Percentiles rank a stretch among this genome's conserved stretches.
Evolutionary conservation across 257 asterid species (phyloP).

Genomic region (Verbena officinalis): DNA sequence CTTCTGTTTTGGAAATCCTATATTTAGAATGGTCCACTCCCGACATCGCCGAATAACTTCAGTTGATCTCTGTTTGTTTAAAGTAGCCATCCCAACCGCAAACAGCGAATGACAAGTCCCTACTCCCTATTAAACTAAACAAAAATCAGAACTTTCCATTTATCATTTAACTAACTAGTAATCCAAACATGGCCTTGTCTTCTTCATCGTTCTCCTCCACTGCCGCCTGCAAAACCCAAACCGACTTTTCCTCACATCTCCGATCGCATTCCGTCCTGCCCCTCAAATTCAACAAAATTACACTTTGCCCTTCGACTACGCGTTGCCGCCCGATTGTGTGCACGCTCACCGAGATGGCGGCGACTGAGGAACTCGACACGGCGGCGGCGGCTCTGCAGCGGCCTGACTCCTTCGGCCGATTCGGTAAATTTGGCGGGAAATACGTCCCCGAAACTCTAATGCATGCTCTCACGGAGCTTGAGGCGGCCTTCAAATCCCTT

Average conservation of each 20-base stretch:
- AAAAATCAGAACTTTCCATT: constrained; percentile 6
- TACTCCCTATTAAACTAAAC: background rate
- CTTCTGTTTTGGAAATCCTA: no score
- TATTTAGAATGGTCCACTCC: no score
- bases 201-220: constrained; percentile 32
- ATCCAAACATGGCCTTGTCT: constrained; percentile 46
- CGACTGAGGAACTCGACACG: constrained; percentile 41
- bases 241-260: constrained; percentile 43
- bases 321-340: constrained; percentile 35
- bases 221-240: constrained; percentile 39
- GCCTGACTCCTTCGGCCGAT: constrained; percentile 89
- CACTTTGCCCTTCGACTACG: constrained; percentile 23
- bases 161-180: background rate
- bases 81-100: background rate
- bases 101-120: background rate
- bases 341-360: constrained; percentile 43
- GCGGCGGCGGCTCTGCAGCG: constrained; percentile 40
- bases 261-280: constrained; percentile 31
- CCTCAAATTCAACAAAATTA: constrained; percentile 25
- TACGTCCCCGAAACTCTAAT: constrained; percentile 94
- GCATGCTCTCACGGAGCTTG: constrained; percentile 93
- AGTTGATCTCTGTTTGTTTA: no score
- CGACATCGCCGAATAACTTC: no score
- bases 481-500: constrained; percentile 69
- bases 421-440: constrained; percentile 86